Evolutionary conservation across 805 yeast species (phyloP), one percentile per base, ranked within the genome.

Genomic region (Myxozyma neotropica): DNA sequence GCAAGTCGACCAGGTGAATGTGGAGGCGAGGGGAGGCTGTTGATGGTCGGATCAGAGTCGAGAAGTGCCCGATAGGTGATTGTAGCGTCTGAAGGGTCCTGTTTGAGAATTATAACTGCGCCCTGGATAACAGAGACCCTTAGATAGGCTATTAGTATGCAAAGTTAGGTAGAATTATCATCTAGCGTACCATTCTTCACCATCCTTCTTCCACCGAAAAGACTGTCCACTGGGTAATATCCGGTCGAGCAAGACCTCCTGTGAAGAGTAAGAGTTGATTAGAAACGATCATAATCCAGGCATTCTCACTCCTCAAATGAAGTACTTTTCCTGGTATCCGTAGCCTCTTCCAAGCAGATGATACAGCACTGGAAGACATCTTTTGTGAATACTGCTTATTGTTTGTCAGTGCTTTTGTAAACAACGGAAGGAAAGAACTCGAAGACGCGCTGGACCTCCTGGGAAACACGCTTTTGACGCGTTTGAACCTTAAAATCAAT

Each of bases 171-270:
- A n/a, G n/a, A n/a, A n/a, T n/a, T n/a, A n/a, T 40, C 13, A 13
- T 15, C 7, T 12, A 6, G 12, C 63, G 21, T 71, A 68, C 77
- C 90, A 93, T 7, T 80, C 77, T 51, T 77, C 78, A 61, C 83
- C 79, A 48, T 81, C 76, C 59, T 80, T 81, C 67, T 84, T 84
- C 96, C 96, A 89, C 70, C 84, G 70, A 68, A 89, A 89, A 0
- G 95, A 85, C 74, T 89, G 96, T 1, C 96, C 96, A 69, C 96
- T 88, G 44, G 94, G 75, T 29, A 89, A 76, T 0, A 89, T 92
- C 40, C 83, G 81, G 3, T 83, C 72, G 3, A 89, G 72, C n/a
- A 80, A 73, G 0, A 88, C 75, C 65, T 89, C 94, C 62, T 66
- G 19, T 17, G 21, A 27, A n/a, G 15, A 43, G 19, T 24, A 19